A percentile compares a stretch with the other conserved stretches of the same genome.
Conservation (phyloP, 306 rosid genomes). For the Castanea mollissima region DNA sequence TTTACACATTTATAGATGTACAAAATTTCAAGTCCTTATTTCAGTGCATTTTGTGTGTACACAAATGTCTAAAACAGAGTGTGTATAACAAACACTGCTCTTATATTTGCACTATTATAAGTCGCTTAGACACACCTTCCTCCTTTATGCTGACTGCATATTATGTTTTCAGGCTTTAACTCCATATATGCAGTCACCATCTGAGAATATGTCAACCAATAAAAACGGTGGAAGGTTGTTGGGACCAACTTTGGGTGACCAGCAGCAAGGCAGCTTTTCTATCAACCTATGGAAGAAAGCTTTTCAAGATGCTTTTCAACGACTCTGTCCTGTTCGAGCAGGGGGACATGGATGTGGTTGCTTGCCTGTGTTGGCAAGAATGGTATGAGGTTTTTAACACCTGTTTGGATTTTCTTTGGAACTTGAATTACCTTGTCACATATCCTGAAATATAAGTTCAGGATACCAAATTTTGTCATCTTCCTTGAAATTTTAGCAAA, state of each 20-base stretch:
- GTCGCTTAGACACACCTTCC: background rate
- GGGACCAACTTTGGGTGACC: conserved; percentile 88
- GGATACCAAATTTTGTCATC: conserved; percentile 1
- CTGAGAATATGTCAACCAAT: conserved; percentile 35
- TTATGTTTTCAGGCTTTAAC: conserved; percentile 73
- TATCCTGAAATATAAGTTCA: background rate
- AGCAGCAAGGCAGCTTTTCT: conserved; percentile 83
- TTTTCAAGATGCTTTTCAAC: conserved; percentile 84
- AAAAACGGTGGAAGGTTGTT: conserved; percentile 45
- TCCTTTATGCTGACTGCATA: conserved; percentile 17
- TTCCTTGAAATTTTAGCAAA: background rate
- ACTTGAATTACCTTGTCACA: background rate
- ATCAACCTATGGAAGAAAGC: conserved; percentile 77
- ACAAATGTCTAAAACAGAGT: too few relatives aligned
- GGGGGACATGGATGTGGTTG: conserved; percentile 98
- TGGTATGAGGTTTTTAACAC: conserved; percentile 42
- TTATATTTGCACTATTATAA: background rate
- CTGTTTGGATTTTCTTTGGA: background rate
- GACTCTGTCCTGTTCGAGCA: conserved; percentile 93
- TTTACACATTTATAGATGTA: too few relatives aligned
- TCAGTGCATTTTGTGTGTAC: too few relatives aligned
- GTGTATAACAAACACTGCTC: too few relatives aligned
- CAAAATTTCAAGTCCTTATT: too few relatives aligned
- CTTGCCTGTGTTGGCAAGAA: conserved; percentile 79
- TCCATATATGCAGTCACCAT: conserved; percentile 83